Conservation (phyloP, 106 monocot species). For the Hemerocallis citrina region DNA sequence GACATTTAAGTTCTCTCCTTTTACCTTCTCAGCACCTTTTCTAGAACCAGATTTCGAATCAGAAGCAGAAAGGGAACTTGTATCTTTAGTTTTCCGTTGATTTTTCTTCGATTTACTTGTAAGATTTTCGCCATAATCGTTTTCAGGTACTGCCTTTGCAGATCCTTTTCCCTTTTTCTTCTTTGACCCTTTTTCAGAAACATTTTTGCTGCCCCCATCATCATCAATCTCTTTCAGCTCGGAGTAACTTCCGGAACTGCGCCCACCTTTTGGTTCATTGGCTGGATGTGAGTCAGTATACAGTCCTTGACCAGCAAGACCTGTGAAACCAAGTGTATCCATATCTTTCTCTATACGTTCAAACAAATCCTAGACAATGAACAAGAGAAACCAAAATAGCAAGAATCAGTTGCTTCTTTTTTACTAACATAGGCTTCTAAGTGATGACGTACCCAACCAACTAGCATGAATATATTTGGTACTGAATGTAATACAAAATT, state of each 20-base stretch:
- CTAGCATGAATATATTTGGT: too few species aligned
- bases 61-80: constrained; percentile 20
- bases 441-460: too few species aligned
- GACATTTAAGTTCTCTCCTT: constrained; percentile 36
- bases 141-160: constrained; percentile 39
- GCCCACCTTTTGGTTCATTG: constrained; percentile 24
- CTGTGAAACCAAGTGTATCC: constrained; percentile 28
- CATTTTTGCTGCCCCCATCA: constrained; percentile 33
- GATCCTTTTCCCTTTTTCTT: constrained; percentile 85
- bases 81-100: constrained; percentile 68
- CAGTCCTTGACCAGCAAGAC: constrained; percentile 17
- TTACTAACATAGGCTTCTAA: too few species aligned
- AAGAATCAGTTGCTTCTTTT: too few species aligned
- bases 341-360: constrained; percentile 69
- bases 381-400: too few species aligned
- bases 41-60: constrained; percentile 34
- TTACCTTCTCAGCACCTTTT: constrained; percentile 39
- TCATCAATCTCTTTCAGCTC: constrained; percentile 40
- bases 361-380: constrained; percentile 43
- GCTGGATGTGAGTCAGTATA: constrained; percentile 8
- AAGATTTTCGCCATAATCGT: constrained; percentile 52
- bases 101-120: constrained; percentile 65
- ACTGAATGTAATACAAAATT: too few species aligned
- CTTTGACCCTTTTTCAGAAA: constrained; percentile 59
- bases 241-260: constrained; percentile 13